phyloP scores from a whole-genome alignment of 108 stramenopile genomes.

The Fragilaria crotonensis region DNA sequence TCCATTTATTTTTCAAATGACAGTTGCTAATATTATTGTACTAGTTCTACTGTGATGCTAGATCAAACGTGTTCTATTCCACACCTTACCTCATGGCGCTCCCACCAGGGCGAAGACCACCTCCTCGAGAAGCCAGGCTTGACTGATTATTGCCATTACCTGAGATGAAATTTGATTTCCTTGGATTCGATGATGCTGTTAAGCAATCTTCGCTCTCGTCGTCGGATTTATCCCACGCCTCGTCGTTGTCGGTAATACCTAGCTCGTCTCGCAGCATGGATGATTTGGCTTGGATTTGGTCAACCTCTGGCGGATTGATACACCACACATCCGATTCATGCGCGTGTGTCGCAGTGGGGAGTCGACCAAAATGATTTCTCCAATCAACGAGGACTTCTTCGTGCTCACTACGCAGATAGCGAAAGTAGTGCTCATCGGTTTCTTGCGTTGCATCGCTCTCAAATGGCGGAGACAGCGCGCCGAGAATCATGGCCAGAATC shows the following conservation, averaged over 20 bases:
- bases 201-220: too few species aligned
- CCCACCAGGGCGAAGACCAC: too few species aligned
- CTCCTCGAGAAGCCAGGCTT: too few species aligned
- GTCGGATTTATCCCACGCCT: neutral
- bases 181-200: too few species aligned
- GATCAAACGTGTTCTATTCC: too few species aligned
- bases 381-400: conserved; percentile 26
- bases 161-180: too few species aligned
- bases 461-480: conserved; percentile 8
- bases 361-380: conserved; percentile 32
- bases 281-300: neutral
- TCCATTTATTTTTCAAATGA: too few species aligned
- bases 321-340: neutral
- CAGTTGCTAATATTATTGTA: too few species aligned
- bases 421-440: conserved; percentile 17
- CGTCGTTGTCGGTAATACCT: neutral
- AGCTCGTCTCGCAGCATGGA: neutral
- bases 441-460: conserved; percentile 3
- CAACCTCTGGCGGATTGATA: neutral
- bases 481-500: conserved; percentile 48
- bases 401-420: conserved; percentile 28
- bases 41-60: too few species aligned
- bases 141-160: too few species aligned
- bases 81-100: too few species aligned
- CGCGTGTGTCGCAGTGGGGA: conserved; percentile 13